A percentile compares a stretch with the other conserved stretches of the same genome.
Evolutionary conservation across 208 protist species (phyloP).

Genomic region (Crithidia acanthocephali): DNA sequence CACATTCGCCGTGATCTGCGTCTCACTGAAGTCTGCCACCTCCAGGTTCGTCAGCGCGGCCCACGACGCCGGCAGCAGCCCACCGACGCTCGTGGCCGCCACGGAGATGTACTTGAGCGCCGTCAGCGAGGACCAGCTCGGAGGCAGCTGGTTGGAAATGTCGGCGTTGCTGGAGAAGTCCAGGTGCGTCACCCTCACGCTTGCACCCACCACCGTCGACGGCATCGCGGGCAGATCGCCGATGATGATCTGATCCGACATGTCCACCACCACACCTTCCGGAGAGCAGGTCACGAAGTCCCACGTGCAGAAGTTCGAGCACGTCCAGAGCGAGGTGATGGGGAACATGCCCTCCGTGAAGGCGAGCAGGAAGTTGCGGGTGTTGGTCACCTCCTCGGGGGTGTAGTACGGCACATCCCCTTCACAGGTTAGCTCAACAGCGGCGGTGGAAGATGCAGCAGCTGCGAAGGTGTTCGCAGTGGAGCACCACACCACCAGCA

Average conservation of each 20-base stretch:
- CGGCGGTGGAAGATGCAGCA: not conserved
- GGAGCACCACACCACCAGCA: conserved; percentile 4
- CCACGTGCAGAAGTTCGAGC: conserved; percentile 17
- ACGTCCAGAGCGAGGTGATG: not conserved
- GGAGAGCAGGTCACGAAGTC: not conserved
- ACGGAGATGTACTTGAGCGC: not conserved
- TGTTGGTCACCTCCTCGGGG: not conserved
- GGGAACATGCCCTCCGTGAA: conserved; percentile 4
- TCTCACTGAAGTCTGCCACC: conserved; percentile 2
- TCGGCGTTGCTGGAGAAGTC: not conserved
- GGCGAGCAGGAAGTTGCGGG: not conserved
- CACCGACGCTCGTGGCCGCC: not conserved
- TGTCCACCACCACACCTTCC: not conserved
- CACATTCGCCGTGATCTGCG: not conserved
- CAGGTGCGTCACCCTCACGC: conserved; percentile 8
- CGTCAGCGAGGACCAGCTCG: conserved; percentile 12
- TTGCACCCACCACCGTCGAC: not conserved
- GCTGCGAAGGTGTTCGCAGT: not conserved
- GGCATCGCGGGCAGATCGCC: conserved; percentile 1
- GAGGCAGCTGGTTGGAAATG: not conserved
- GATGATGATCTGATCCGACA: not conserved
- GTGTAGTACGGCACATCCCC: not conserved
- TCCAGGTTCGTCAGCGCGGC: conserved; percentile 1
- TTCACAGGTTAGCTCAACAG: not conserved
- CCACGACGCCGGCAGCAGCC: conserved; percentile 7